Conservation (phyloP, 225 moss, liverwort and hornwort species). For the Asterella californica region DNA sequence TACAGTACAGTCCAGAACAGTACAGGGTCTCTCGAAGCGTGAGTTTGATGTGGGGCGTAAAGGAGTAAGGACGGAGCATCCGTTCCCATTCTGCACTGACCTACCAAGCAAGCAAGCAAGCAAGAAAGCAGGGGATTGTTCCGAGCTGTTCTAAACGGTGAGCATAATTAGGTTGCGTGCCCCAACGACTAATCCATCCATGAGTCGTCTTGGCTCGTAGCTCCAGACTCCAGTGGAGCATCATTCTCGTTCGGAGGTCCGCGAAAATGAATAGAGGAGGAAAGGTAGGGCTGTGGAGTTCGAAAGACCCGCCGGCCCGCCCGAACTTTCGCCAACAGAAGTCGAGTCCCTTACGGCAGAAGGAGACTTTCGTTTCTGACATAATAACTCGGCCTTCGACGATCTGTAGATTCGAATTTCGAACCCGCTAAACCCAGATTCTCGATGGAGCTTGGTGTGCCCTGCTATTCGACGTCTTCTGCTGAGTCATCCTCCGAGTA, state of each 20-base stretch:
- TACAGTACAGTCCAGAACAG: too few species aligned
- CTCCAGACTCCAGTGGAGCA: background rate
- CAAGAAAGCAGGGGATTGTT: too few species aligned
- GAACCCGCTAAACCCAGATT: background rate
- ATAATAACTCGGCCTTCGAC: background rate
- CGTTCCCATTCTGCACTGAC: too few species aligned
- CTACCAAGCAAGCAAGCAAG: too few species aligned
- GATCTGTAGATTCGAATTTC: background rate
- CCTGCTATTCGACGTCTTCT: background rate
- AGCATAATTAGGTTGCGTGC: too few species aligned
- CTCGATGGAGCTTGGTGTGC: background rate
- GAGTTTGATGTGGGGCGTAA: too few species aligned
- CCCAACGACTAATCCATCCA: too few species aligned
- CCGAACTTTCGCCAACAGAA: background rate
- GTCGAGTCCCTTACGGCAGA: background rate
- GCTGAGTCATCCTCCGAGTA: background rate
- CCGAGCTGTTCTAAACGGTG: too few species aligned
- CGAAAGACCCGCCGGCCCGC: too few species aligned
- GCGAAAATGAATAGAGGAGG: background rate
- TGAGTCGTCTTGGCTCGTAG: background rate
- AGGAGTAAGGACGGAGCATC: too few species aligned
- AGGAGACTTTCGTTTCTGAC: background rate
- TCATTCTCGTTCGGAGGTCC: background rate
- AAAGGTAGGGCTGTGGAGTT: background rate
- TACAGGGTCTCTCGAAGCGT: too few species aligned